phyloP scores from a whole-genome alignment of 352 stramenopile genomes.

The Globisporangium lucens region DNA sequence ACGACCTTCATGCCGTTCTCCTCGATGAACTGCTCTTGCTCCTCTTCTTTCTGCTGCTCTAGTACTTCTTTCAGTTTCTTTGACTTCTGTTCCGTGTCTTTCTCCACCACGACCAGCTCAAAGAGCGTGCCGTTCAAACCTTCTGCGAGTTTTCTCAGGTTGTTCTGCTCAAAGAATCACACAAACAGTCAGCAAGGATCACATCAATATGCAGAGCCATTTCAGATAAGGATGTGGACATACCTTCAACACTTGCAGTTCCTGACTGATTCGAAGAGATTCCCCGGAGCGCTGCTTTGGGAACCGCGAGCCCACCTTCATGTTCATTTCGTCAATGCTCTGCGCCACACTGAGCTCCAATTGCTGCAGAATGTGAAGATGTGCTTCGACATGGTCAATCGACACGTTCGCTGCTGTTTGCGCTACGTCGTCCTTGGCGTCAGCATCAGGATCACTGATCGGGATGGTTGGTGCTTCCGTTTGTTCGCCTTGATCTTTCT shows the following conservation, averaged over 20 bases:
- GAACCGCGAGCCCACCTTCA: constrained; percentile 24
- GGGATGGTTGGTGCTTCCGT: background rate
- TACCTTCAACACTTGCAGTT: constrained; percentile 41
- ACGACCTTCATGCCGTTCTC: constrained; percentile 77
- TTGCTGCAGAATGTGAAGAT: constrained; percentile 72
- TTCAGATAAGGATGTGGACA: background rate
- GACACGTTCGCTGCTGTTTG: constrained; percentile 38
- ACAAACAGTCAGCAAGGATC: background rate
- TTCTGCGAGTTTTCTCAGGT: constrained; percentile 64
- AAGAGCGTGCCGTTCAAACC: constrained; percentile 73
- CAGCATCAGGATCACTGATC: background rate
- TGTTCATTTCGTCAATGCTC: constrained; percentile 52
- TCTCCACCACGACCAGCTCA: constrained; percentile 80
- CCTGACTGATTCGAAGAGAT: constrained; percentile 28
- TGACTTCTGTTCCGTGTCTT: constrained; percentile 74
- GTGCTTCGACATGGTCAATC: constrained; percentile 74
- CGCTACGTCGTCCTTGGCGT: background rate
- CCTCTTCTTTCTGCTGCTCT: constrained; percentile 70
- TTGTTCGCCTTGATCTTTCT: background rate
- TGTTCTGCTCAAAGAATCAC: constrained; percentile 28
- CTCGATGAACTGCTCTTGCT: constrained; percentile 76
- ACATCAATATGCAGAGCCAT: background rate
- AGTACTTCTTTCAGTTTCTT: constrained; percentile 78
- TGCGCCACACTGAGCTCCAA: constrained; percentile 64
- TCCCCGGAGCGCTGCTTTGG: constrained; percentile 26